Evolutionary conservation across 768 basidiomycete genomes (phyloP).

Genomic region (Collybia sordida): DNA sequence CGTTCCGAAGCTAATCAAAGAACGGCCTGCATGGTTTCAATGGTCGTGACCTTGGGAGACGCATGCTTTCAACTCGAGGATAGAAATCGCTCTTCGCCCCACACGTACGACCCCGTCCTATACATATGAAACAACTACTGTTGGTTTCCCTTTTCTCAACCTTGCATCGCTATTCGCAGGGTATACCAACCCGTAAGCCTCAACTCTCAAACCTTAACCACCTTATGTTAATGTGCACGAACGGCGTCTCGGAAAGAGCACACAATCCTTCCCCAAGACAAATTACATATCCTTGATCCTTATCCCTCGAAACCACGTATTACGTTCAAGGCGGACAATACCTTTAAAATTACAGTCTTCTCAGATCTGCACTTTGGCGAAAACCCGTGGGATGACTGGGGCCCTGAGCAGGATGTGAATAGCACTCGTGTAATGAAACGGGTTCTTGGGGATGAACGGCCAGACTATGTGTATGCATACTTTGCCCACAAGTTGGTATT

Average conservation of each 20-base stretch:
- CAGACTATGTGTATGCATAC: conserved; percentile 64
- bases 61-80: too few species aligned
- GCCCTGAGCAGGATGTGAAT: conserved; percentile 64
- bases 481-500: background rate
- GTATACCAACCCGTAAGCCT: too few species aligned
- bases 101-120: too few species aligned
- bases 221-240: too few species aligned
- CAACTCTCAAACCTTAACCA: too few species aligned
- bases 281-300: conserved; percentile 25
- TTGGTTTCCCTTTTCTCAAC: too few species aligned
- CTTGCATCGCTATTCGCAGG: too few species aligned
- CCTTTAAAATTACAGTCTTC: conserved; percentile 73
- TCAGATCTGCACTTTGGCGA: conserved; percentile 79
- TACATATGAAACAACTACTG: too few species aligned
- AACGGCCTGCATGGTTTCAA: too few species aligned
- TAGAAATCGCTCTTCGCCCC: too few species aligned
- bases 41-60: too few species aligned
- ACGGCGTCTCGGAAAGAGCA: conserved; percentile 1
- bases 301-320: conserved; percentile 44
- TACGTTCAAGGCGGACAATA: conserved; percentile 55
- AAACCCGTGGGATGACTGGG: conserved; percentile 70
- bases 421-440: conserved; percentile 58
- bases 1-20: too few species aligned
- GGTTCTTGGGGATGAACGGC: conserved; percentile 56
- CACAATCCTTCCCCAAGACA: background rate